Base-by-base conservation (phyloP, 1,284 basidiomycete species). In the Schizophyllum commune region DNA sequence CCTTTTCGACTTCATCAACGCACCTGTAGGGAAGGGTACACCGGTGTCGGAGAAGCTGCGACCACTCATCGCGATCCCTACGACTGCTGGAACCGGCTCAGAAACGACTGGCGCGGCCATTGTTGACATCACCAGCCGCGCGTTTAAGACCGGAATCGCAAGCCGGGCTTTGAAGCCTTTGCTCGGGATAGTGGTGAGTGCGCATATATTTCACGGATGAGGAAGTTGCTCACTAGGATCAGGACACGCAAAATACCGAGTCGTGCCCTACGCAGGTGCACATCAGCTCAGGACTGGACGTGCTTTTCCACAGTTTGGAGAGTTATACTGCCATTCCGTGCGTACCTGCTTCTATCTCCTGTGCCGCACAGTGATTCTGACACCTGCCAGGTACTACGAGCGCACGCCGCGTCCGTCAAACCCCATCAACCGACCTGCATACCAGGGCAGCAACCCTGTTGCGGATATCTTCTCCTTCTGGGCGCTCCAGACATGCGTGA, bases 41-140 rank as follows among this genome's bases (percentile, higher is more conserved):
- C 92, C 96, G 1, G 90, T 98, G 65, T 79, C 83, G 32, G 79
- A 92, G 71, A 76, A 79, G 32, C 79, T 98, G 52, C 79, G 85
- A 32, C 96, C 96, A 17, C 79, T 98, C 55, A 95, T 98, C 64
- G 95, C 95, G 56, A 85, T 98, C 21, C 95, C 95, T 9, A 98
- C 96, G 1, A 98, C 96, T 6, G 96, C 96, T 52, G 95, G 96
- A 58, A 98, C 96, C n/a, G 96, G 95, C 13, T 94, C 92, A 1
- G 94, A 98, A 75, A 98, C 96, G 0, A 98, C 96, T 1, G 96
- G 96, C n/a, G 93, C 96, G 1, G 94, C 96, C 15, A 98, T 98
- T 67, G 84, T 97, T 57, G 96, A 98, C 72, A 91, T 95, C 63
- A 88, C 93, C 0, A 94, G 93, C 0, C 85, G 84, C 68, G 85